phyloP scores from a whole-genome alignment of 495 filamentous ascomycete genomes.

The Podospora conica region DNA sequence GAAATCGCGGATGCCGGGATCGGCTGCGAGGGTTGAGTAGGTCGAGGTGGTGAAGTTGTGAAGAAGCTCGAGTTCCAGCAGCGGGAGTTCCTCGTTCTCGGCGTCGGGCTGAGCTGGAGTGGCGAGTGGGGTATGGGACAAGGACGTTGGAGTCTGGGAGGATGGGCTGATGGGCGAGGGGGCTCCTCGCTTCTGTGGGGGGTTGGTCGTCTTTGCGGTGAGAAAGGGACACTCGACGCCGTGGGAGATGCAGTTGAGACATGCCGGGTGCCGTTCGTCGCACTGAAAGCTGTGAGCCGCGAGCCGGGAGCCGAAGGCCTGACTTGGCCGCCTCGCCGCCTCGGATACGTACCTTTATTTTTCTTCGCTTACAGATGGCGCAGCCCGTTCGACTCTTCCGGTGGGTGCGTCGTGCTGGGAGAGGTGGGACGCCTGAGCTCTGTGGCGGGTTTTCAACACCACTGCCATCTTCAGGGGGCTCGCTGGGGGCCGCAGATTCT shows the following conservation, averaged over 20 bases:
- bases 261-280: constrained; percentile 39
- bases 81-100: constrained; percentile 18
- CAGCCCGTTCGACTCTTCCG: constrained; percentile 40
- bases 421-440: background rate
- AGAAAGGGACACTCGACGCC: constrained; percentile 36
- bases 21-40: constrained; percentile 31
- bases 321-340: too few relatives aligned
- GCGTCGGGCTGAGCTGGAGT: background rate
- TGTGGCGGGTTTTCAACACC: background rate
- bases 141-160: background rate
- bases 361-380: constrained; percentile 34
- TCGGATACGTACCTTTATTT: constrained; percentile 33
- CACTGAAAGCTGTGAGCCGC: constrained; percentile 21
- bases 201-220: constrained; percentile 1
- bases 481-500: background rate
- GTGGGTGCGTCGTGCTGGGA: constrained; percentile 21
- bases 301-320: background rate
- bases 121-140: background rate
- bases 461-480: background rate
- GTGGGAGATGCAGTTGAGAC: constrained; percentile 39
- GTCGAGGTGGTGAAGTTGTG: constrained; percentile 39
- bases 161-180: background rate
- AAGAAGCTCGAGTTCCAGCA: constrained; percentile 37
- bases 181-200: background rate
- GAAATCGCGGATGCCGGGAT: constrained; percentile 28